These are phyloP conservation scores for Staphylotrichum longicolle DNA, from an alignment of 495 filamentous ascomycete genomes.

Conservation along the genomic window DNA sequence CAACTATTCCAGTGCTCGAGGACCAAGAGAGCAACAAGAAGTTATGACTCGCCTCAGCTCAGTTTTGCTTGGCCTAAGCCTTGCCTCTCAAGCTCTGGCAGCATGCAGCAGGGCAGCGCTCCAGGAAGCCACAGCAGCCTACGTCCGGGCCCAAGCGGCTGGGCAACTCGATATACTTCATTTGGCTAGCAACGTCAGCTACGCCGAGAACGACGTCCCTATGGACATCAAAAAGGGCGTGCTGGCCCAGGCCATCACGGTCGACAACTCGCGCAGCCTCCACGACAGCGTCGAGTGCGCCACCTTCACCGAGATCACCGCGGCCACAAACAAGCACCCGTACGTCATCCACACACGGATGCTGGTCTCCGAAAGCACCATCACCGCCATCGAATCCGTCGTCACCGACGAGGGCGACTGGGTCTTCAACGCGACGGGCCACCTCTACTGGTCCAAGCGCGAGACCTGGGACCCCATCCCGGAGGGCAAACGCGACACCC, in stretches of 20 bases:
- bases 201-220: conserved; percentile 37
- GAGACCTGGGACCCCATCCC: conserved; percentile 42
- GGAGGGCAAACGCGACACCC: conserved; percentile 31
- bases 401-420: conserved; percentile 41
- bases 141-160: conserved; percentile 26
- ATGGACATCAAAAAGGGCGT: conserved; percentile 39
- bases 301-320: conserved; percentile 45
- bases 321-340: conserved; percentile 34
- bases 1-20: too few species aligned
- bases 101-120: conserved; percentile 31
- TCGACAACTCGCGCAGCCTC: conserved; percentile 46
- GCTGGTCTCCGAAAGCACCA: conserved; percentile 21
- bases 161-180: conserved; percentile 20
- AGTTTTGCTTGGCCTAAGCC: not conserved
- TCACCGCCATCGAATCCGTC: conserved; percentile 38
- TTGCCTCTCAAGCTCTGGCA: conserved; percentile 24
- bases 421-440: conserved; percentile 42
- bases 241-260: conserved; percentile 40
- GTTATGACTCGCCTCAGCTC: not conserved
- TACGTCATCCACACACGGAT: conserved; percentile 43
- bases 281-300: conserved; percentile 47
- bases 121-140: conserved; percentile 28
- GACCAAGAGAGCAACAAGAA: too few species aligned
- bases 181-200: conserved; percentile 29
- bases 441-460: conserved; percentile 32